Evolutionary conservation across 202 grass and related monocot genomes (phyloP), one percentile per base, ranked within the genome.

Genomic region (Zoysia matrella): DNA sequence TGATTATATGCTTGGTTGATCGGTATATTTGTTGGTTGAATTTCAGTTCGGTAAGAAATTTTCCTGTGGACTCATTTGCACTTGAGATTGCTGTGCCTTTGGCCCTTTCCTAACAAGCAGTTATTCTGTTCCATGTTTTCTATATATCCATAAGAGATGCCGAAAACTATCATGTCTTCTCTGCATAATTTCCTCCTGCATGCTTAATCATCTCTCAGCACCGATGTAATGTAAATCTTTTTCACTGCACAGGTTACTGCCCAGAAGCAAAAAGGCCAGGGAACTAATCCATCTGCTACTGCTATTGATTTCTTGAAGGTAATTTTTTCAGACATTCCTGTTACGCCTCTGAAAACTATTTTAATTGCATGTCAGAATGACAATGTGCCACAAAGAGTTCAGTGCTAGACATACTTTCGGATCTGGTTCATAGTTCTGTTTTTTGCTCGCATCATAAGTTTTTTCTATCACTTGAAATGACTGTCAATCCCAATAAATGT

Each of bases 251-350:
- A 87, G 83, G 74, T 82, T 52, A 79, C 72, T 45, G 74, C 77
- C 54, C 96, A 99, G 84, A 99, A 99, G 87, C 93, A 92, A 66
- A 96, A 99, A 76, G 93, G 82, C 44, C 88, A 52, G 67, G 72
- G 48, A 70, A 15, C 81, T 57, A 72, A 80, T 72, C 67, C 89
- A 67, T 76, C 84, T 73, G 81, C 81, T 70, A 58, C 72, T 39
- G 72, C 95, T 88, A 79, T 98, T 82, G 87, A 97, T 72, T 75
- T 95, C 9, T 89, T 98, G 71, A 94, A 96, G 93, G 97, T 95
- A 88, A 88, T 65, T 67, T 7, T 78, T 84, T 41, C 39, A 84
- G 47, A 15, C 69, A 2, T 47, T 67, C 2, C 54, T 75, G 52
- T 55, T 73, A 16, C 50, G 45, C 30, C 5, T n/a, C 53, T 46